Evolutionary conservation across 177 flowering plant species (phyloP), one percentile per base, ranked within the genome.

Genomic region (Tripterygium wilfordii): DNA sequence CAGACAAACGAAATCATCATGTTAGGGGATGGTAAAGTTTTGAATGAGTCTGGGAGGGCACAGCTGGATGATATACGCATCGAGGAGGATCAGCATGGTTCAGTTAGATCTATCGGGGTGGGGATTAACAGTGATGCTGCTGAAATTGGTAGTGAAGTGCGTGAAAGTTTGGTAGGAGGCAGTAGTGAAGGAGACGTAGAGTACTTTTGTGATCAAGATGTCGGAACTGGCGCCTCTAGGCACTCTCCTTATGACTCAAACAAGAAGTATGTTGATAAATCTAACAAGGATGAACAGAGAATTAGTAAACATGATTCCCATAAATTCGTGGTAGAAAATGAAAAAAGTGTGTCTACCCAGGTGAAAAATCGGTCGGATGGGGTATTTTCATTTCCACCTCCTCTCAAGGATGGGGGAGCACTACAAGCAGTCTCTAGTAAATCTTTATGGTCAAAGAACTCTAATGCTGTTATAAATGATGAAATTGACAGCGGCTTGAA

Each of bases 81-180:
- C 54, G 95, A 87, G 49, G 89, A 92, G 58, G 86, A 89, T 66
- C 97, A 85, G 48, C 97, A 76, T 66, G 95, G 86, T 58, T 86
- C 96, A 7, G 97, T 94, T 37, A 76, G 99, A 67, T 94, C 99
- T 13, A 94, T 89, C 61, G 97, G 99, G 31, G 99, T 94, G 21
- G 99, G 99, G n/a, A 89, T 89, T 56, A 89, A 76, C 56, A 87
- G 86, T 65, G 92, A 89, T 75, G 83, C 75, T 37, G 97, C 91
- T 62, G 96, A 92, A 48, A 54, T 89, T 42, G 98, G 96, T 31
- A 80, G 88, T 77, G 94, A 88, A 64, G 77, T 80, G 16, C 79
- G 80, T 10, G 94, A 80, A 58, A 81, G 87, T 69, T 79, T 88
- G 67, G 69, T 88, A 58, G 87, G 85, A 38, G 90, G 80, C 26